phyloP scores from a whole-genome alignment of 2,329 filamentous ascomycete genomes.

The Exophiala sp. region DNA sequence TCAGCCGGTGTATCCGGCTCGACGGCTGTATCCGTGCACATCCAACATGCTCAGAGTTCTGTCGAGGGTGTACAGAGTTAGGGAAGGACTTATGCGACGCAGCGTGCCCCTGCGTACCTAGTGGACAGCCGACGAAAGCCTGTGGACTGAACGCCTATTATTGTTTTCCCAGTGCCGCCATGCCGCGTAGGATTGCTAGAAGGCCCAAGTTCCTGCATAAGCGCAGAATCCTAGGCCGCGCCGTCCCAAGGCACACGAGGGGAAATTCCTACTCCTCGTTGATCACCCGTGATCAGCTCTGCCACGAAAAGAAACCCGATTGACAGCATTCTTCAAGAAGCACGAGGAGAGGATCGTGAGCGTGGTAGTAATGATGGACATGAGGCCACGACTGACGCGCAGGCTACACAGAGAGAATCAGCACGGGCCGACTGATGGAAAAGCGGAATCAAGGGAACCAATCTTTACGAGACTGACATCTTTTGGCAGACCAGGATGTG shows the following conservation, averaged over 20 bases:
- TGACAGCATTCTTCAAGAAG: background rate
- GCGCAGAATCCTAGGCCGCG: slow-evolving; percentile 10
- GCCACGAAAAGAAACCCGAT: background rate
- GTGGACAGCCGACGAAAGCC: background rate
- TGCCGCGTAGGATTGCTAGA: slow-evolving; percentile 5
- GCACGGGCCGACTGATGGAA: slow-evolving; percentile 4
- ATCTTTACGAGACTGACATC: slow-evolving; percentile 16
- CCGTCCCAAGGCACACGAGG: background rate
- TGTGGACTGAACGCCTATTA: slow-evolving; percentile 10
- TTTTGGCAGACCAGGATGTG: slow-evolving; percentile 7
- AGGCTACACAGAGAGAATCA: slow-evolving; percentile 9
- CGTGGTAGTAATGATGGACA: background rate
- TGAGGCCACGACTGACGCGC: background rate
- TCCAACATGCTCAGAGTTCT: background rate
- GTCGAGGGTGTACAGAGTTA: background rate
- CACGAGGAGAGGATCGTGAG: background rate
- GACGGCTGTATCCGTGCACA: slow-evolving; percentile 15
- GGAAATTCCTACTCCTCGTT: background rate
- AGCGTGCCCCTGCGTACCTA: background rate
- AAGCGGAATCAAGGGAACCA: slow-evolving; percentile 10
- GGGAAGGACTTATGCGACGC: background rate
- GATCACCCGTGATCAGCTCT: background rate
- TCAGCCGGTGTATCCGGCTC: slow-evolving; percentile 7
- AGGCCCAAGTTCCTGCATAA: slow-evolving; percentile 22
- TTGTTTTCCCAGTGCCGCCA: slow-evolving; percentile 4